Evolutionary conservation across 257 asterid species (phyloP).

Genomic region (Nicotiana undulata): DNA sequence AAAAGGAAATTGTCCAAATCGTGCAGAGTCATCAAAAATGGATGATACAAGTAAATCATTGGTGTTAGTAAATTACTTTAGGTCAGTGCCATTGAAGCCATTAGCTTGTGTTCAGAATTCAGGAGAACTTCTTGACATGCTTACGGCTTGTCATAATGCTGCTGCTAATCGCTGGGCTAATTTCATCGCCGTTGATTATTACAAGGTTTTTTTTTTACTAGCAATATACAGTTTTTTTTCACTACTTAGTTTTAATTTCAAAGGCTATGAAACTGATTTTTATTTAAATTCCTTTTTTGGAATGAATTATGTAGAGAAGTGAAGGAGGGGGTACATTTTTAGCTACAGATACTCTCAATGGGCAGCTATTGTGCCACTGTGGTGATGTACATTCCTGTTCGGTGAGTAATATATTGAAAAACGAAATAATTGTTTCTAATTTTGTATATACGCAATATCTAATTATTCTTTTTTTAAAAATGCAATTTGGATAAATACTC

Average conservation of each 20-base stretch:
- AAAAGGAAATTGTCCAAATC: constrained; percentile 48
- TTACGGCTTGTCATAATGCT: constrained; percentile 47
- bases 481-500: too few species aligned
- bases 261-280: background rate
- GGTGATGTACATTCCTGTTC: constrained; percentile 55
- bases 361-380: constrained; percentile 66
- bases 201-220: constrained; percentile 36
- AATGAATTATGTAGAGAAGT: constrained; percentile 49
- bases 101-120: constrained; percentile 65
- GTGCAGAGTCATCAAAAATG: constrained; percentile 59
- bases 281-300: background rate
- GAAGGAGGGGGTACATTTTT: constrained; percentile 75
- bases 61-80: constrained; percentile 60
- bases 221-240: too few species aligned
- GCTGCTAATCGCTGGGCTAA: constrained; percentile 77
- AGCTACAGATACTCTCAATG: constrained; percentile 55
- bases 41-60: constrained; percentile 56
- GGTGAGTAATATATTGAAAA: constrained; percentile 19
- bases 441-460: too few species aligned
- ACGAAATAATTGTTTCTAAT: background rate
- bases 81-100: constrained; percentile 45
- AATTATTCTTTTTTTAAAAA: too few species aligned
- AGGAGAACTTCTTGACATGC: constrained; percentile 41
- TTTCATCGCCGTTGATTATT: constrained; percentile 71
- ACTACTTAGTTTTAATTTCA: background rate